Evolutionary conservation across 768 basidiomycete species (phyloP), one percentile per base, ranked within the genome.

Genomic region (Dictyophora rubrovolvata): DNA sequence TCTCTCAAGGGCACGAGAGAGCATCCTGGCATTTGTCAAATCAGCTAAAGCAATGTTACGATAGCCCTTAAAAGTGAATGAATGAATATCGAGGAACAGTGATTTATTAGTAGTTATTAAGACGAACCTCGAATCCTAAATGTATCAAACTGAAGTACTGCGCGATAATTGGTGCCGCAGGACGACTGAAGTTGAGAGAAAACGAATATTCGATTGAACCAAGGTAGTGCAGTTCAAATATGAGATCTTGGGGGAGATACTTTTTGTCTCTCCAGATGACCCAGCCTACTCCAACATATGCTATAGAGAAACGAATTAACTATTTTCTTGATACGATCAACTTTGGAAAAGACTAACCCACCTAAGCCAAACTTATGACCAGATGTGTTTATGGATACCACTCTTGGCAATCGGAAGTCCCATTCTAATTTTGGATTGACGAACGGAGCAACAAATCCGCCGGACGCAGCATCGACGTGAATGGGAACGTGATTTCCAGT

Each of bases 181-280:
- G 78, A 16, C 81, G 79, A 52, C 80, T 82, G 68, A 81, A 82
- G 70, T 82, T 81, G 59, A 81, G 72, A 18, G 81, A 82, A 70
- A 83, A 86, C 0, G 86, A 86, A 69, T 93, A 93, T 69, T 95
- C 89, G 59, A 79, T 74, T 37, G 68, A 75, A 48, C 75, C 75
- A 33, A 75, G 71, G 69, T 77, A 80, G 67, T 81, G 74, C 21
- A 79, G 71, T 67, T 78, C 84, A 60, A 86, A 86, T 63, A 86
- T 82, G 62, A 86, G 78, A 62, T 86, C 85, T 65, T 85, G 83
- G 5, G 84, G 85, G 28, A 86, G 75, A 66, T 70, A 74, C 54
- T 77, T 67, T 64, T 78, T 75, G 54, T 77, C 74, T 22, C 84
- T 72, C 81, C 82, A 86, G 62, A 86, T 69, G 48, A 85, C 76